These are phyloP conservation scores for Wolfiporia cocos DNA, from an alignment of 1,284 basidiomycete genomes.

Conservation along the genomic window DNA sequence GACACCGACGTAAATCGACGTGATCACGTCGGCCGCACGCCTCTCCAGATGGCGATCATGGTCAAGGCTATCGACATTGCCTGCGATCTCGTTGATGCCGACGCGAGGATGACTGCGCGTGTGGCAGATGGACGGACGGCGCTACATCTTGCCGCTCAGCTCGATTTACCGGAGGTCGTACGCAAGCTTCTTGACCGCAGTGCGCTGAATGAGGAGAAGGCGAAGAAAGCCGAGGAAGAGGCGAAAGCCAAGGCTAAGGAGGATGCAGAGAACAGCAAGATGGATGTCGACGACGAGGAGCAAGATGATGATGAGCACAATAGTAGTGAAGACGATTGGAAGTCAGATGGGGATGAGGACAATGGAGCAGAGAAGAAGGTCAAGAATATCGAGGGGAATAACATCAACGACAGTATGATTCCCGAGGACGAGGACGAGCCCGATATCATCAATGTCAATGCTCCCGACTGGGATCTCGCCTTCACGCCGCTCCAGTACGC, in stretches of 20 bases:
- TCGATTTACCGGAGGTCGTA: constrained; percentile 34
- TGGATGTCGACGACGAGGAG: constrained; percentile 28
- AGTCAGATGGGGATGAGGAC: too few relatives aligned
- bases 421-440: constrained; percentile 43
- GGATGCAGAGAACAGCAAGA: constrained; percentile 19
- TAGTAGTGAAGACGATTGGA: too few relatives aligned
- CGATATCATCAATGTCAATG: constrained; percentile 47
- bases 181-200: constrained; percentile 45
- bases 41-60: constrained; percentile 48
- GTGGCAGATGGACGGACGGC: constrained; percentile 49
- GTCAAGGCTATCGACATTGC: constrained; percentile 39
- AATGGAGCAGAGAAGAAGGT: too few relatives aligned
- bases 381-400: constrained; percentile 19
- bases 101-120: constrained; percentile 45
- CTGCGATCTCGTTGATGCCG: constrained; percentile 43
- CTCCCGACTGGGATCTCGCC: constrained; percentile 50
- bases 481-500: constrained; percentile 49
- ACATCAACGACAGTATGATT: constrained; percentile 28
- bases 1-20: constrained; percentile 42
- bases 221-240: constrained; percentile 24
- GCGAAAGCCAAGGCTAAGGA: constrained; percentile 23
- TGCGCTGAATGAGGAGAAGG: constrained; percentile 29
- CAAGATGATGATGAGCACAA: too few relatives aligned
- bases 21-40: constrained; percentile 53
- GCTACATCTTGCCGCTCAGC: constrained; percentile 50